Evolutionary conservation across 805 yeast genomes (phyloP), one percentile per base, ranked within the genome.

Genomic region (Pichia kluyveri): DNA sequence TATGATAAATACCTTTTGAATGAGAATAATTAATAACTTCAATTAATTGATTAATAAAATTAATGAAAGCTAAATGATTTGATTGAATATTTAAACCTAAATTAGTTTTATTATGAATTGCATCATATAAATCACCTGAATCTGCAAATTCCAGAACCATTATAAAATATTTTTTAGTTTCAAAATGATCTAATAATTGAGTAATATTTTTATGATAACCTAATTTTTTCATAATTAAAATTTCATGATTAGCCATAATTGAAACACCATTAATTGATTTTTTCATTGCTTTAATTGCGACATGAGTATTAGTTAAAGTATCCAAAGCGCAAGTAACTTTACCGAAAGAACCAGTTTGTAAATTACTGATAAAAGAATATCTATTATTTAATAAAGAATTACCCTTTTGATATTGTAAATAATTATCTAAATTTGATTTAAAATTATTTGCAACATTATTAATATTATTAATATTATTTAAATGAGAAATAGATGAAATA

Each of bases 41-140:
- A 48, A 67, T 64, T 46, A 83, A 55, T 60, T 82, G 84, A 45
- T 66, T 66, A 37, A 78, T 69, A 60, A 69, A 55, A 28, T 52
- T 47, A n/a, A 52, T 42, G 46, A 60, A 56, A 49, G 45, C 42
- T 9, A 48, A 32, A 17, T 61, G 59, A 51, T 62, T 57, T 17
- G 52, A 54, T 54, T 60, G 66, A 32, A 56, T 57, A 1, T 49
- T 44, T 31, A 56, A 23, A 10, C 65, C 69, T 37, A 59, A 41
- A 10, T 45, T 41, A 9, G 68, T 56, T 45, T 60, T 60, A 30
- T 58, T 56, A 48, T 64, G 68, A 44, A 75, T 67, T 47, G 74
- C 69, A 57, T 83, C 90, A 58, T 82, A 82, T 44, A 83, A 63
- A 54, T 83, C 90, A 34, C 89, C 89, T 43, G 73, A 69, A 38